phyloP scores from a whole-genome alignment of 2,329 filamentous ascomycete genomes.

The Pestalotiopsis sp. region DNA sequence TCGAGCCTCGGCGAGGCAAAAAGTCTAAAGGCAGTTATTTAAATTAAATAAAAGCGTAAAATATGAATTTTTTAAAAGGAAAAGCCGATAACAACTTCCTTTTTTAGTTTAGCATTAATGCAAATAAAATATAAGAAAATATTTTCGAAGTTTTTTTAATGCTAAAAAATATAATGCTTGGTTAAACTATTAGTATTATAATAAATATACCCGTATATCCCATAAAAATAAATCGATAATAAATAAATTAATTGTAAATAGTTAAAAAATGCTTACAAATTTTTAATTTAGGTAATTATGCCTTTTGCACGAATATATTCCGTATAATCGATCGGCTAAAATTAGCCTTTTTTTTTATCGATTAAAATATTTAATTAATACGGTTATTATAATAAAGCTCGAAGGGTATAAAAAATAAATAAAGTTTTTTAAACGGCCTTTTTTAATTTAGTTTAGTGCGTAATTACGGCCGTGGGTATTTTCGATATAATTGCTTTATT shows the following conservation, averaged over 20 bases:
- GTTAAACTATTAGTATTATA: neutral
- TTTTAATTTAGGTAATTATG: neutral
- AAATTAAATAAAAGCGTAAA: too few relatives aligned
- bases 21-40: too few relatives aligned
- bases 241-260: neutral
- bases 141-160: neutral
- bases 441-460: neutral
- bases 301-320: neutral
- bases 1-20: too few relatives aligned
- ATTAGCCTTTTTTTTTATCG: neutral
- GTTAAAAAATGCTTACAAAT: neutral
- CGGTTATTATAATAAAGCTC: neutral
- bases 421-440: neutral
- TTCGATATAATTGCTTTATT: neutral
- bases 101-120: neutral
- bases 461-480: neutral
- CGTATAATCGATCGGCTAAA: neutral
- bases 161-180: neutral
- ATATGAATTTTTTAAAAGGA: neutral
- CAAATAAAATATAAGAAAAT: neutral
- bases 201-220: neutral
- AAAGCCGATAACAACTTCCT: neutral
- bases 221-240: neutral
- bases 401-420: neutral
- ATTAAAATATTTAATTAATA: neutral